Conservation (phyloP, 768 basidiomycete species). For the Mycena alexandri region DNA sequence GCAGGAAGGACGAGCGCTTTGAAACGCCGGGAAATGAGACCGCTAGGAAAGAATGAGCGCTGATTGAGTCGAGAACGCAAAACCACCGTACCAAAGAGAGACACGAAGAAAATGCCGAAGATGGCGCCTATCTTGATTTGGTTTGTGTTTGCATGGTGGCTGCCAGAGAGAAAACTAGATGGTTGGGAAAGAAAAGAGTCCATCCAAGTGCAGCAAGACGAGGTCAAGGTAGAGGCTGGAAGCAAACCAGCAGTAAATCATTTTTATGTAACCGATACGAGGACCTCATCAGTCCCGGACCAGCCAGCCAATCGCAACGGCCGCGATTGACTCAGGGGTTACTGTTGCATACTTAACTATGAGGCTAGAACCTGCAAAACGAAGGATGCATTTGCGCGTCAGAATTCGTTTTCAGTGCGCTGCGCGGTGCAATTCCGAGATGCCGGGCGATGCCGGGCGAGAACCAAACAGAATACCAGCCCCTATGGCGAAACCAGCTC, state of each 20-base stretch:
- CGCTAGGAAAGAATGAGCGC: slow-evolving; percentile 52
- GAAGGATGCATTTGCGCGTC: too few relatives aligned
- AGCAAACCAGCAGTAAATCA: neutral
- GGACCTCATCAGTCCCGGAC: slow-evolving; percentile 25
- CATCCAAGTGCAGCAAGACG: slow-evolving; percentile 20
- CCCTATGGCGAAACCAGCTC: too few relatives aligned
- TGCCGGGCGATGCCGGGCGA: too few relatives aligned
- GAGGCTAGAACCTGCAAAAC: too few relatives aligned
- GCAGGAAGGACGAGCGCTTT: slow-evolving; percentile 62
- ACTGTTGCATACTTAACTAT: too few relatives aligned
- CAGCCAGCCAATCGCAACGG: too few relatives aligned
- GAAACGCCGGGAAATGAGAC: slow-evolving; percentile 81
- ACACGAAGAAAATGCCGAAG: slow-evolving; percentile 68
- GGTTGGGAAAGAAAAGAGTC: neutral
- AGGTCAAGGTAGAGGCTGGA: neutral
- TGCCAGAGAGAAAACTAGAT: neutral
- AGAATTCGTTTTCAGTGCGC: too few relatives aligned
- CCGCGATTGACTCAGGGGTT: too few relatives aligned
- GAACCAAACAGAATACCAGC: too few relatives aligned
- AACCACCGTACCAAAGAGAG: slow-evolving; percentile 67
- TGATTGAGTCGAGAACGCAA: slow-evolving; percentile 3
- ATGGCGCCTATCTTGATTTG: slow-evolving; percentile 50
- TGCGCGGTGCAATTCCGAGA: too few relatives aligned
- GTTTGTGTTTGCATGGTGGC: slow-evolving; percentile 2
- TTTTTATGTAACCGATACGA: neutral